These are phyloP conservation scores for Stenocarpella maydis DNA, from an alignment of 2,329 filamentous ascomycete genomes.

Conservation along the genomic window DNA sequence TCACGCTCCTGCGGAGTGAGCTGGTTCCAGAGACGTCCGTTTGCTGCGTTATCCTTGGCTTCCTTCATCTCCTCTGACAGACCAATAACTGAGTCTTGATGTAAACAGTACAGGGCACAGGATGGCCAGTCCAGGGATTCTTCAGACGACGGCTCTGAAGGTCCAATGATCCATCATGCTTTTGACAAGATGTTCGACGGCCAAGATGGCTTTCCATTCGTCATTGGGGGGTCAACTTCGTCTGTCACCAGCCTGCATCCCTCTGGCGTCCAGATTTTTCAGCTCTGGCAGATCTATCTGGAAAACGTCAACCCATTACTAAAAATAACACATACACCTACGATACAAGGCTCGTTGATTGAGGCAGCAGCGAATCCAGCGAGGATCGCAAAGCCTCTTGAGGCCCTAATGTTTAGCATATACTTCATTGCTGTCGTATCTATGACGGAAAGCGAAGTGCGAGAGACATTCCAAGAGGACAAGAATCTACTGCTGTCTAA, in stretches of 20 bases:
- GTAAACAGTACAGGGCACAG: slow-evolving; percentile 54
- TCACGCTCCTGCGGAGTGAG: not conserved
- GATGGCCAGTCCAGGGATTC: slow-evolving; percentile 60
- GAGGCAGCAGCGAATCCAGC: slow-evolving; percentile 65
- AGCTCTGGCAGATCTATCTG: slow-evolving; percentile 75
- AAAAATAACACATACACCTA: slow-evolving; percentile 73
- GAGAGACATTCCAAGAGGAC: slow-evolving; percentile 59
- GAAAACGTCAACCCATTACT: slow-evolving; percentile 74
- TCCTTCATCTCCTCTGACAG: not conserved
- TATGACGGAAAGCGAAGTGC: slow-evolving; percentile 62
- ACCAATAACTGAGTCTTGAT: not conserved
- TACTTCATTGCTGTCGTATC: slow-evolving; percentile 68
- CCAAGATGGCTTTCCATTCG: slow-evolving; percentile 65
- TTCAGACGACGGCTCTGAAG: slow-evolving; percentile 63
- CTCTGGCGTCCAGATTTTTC: slow-evolving; percentile 65
- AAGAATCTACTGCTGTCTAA: slow-evolving; percentile 59
- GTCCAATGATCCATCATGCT: slow-evolving; percentile 63
- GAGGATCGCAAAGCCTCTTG: slow-evolving; percentile 63
- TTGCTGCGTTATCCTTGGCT: not conserved
- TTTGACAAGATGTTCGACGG: slow-evolving; percentile 67
- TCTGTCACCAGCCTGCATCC: slow-evolving; percentile 60
- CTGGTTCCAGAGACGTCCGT: not conserved
- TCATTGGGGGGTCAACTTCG: slow-evolving; percentile 55
- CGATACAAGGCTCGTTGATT: slow-evolving; percentile 69
- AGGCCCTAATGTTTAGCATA: slow-evolving; percentile 74